Evolutionary conservation across 192 early-diverging fungal species (phyloP), one percentile per base, ranked within the genome.

Genomic region (Coemansia sp.): DNA sequence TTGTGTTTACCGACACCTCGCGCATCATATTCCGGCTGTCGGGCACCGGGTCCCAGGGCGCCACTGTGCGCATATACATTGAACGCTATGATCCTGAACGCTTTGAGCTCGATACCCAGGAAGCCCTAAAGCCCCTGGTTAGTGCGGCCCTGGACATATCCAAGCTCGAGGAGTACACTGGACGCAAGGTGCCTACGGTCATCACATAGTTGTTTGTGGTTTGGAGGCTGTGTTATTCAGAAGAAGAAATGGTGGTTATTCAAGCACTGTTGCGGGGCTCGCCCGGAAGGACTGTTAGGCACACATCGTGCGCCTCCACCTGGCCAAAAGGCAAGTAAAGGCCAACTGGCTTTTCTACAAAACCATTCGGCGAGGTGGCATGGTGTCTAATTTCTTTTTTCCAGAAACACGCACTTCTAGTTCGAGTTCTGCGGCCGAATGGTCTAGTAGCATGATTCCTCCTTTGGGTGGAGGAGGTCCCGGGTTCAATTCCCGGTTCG

Each of bases 1-100:
- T 96, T 42, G 74, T 92, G 33, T 96, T 98, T 71, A 72, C 68
- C n/a, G 92, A 96, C 65, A 85, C 88, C 10, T 91, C 89, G 8
- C 85, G 95, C 60, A 81, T 96, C 41, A 81, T 98, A 39, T 88
- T 94, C 70, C 84, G 96, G 20, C 66, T 96, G 25, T 88, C 85
- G 21, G 96, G 96, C 13, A 98, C 96, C 8, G 96, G 96, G 10
- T 88, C 85, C 4, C 87, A 93, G 43, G 96, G 96, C 17, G 96
- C 96, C 0, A 98, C 96, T 38, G 78, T 98, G 21, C 86, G 96
- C 50, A 75, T 98, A 22, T 98, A 98, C 56, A 89, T 96, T 31
- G 96, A 98, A 60, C 89, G 94, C 68, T 70, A 47, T 27, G 79
- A 86, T 42, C 37, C 61, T 5, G 38, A 53, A 16, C 74, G 88